Evolutionary conservation across 1,284 basidiomycete genomes (phyloP), one percentile per base, ranked within the genome.

Genomic region (Quambalaria eucalypti): DNA sequence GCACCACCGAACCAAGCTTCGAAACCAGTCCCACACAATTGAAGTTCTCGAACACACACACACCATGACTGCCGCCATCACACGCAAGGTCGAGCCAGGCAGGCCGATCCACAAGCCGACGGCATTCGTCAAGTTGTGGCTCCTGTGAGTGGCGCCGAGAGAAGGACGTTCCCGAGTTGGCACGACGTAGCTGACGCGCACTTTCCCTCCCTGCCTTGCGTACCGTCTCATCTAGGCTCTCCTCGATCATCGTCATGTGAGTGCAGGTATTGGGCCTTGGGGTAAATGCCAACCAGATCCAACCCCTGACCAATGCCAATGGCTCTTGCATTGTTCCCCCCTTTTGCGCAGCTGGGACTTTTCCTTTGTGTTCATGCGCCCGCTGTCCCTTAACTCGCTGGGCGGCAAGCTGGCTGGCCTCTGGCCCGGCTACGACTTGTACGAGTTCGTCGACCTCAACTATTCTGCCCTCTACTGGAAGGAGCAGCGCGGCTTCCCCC

Each of bases 401-500:
- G 25, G 89, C 79, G 82, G 60, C 78, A 54, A 68, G 63, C 71
- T 67, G 23, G 51, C 55, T 30, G 62, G 44, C 51, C 28, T 52
- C 33, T 60, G 54, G 57, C 47, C 62, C 12, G 64, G 63, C 9
- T 65, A 70, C 54, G 51, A 55, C 33, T 69, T 87, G 28, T 89
- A 90, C 75, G 84, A 86, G 64, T 78, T 85, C 44, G 79, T 91
- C 51, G 86, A 87, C 71, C 79, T 80, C 57, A 83, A 88, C 10
- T 93, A 95, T 67, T 87, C 88, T 10, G 65, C 84, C 26, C 79
- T 80, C 29, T 81, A 86, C 0, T 80, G 84, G 44, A 76, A 85
- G 56, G 75, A 79, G 1, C 81, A 82, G 21, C 82, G 86, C 57
- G 90, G 90, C 0, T 95, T 93, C 77, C 85, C 89, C 10, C 87